Evolutionary conservation across 1,284 basidiomycete genomes (phyloP).

Genomic region (Afroboletus lepidellus): DNA sequence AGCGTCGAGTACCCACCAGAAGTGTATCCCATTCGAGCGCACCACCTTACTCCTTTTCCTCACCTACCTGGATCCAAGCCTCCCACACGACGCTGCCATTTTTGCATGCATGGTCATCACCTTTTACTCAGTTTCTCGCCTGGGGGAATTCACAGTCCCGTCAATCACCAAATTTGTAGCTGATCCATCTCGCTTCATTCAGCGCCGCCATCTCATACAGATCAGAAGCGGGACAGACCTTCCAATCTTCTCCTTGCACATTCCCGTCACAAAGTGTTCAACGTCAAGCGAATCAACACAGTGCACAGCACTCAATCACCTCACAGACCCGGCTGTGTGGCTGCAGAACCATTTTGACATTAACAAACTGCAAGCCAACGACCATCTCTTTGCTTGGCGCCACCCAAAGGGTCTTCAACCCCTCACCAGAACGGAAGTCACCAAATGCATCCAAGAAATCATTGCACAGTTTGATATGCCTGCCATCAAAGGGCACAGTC

Average conservation of each 20-base stretch:
- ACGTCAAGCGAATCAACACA: not conserved
- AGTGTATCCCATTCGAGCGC: not conserved
- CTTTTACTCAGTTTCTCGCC: not conserved
- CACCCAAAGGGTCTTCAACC: not conserved
- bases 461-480: not conserved
- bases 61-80: not conserved
- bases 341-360: not conserved
- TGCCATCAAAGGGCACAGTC: not conserved
- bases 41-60: not conserved
- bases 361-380: not conserved
- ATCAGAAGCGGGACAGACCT: too few species aligned
- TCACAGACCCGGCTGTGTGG: not conserved
- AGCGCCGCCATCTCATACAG: not conserved
- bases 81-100: not conserved
- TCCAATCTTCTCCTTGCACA: not conserved
- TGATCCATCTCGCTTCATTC: not conserved
- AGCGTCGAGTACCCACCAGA: accelerated
- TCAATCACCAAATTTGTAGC: not conserved
- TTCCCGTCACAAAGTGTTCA: not conserved
- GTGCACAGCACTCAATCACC: not conserved
- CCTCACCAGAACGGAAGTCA: not conserved
- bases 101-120: not conserved
- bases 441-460: not conserved
- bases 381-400: slow-evolving; percentile 1
- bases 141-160: slow-evolving; percentile 6